Evolutionary conservation across 116 monocot genomes (phyloP), one percentile per base, ranked within the genome.

Genomic region (Phalaenopsis hybrid): DNA sequence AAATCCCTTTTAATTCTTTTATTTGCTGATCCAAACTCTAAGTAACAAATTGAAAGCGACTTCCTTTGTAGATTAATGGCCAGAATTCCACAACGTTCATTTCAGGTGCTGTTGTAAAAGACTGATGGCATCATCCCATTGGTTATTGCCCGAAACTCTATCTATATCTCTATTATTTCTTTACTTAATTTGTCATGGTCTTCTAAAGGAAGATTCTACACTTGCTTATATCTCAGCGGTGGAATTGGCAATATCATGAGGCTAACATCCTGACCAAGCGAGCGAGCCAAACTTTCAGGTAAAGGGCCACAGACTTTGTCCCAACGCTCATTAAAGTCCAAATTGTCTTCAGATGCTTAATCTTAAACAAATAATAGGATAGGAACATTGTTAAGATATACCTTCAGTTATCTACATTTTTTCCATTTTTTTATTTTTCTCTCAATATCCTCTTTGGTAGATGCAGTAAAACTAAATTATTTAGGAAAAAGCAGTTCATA

Each of bases 271-370:
- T 55, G 55, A 55, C 65, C 65, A 8, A 65, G 23, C 25, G 0
- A 6, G 65, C 65, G n/a, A 65, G 10, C 65, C 65, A 20, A 65
- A 25, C 65, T 10, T 65, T 65, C 65, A 65, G n/a, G 65, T 65
- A 20, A 65, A 65, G 65, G 65, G 65, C 6, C 10, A 65, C 65
- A 65, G 65, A 65, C 25, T 65, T 65, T 65, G 65, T 65, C 65
- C n/a, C 23, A 65, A 23, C 65, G 23, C 65, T 55, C 0, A 65
- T 8, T 25, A 65, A 23, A 65, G 21, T 65, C 23, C 65, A 65
- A 7, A 65, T 23, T 23, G 25, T 25, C 25, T 65, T 65, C 23
- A 65, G 65, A 65, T 65, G 41, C 4, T 65, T 65, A 23, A 21
- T 65, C 6, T 65, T 23, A 21, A 63, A 5, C 21, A 52, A 52